Conservation (phyloP, 371 early-diverging fungal species). For the Phascolomyces articulosus region DNA sequence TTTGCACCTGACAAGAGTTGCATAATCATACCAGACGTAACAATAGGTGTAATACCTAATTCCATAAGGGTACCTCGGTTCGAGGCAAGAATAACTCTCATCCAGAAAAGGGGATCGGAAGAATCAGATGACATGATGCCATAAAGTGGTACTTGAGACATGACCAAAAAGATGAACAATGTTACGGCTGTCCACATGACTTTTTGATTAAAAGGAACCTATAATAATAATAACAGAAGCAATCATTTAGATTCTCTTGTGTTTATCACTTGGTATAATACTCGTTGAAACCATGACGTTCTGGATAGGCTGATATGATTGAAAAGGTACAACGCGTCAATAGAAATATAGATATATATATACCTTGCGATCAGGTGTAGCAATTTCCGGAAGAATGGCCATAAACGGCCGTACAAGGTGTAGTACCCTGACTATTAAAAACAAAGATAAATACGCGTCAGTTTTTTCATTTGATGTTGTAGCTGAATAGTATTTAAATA, state of each 20-base stretch:
- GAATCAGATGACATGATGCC: slow-evolving; percentile 99
- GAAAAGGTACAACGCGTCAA: slow-evolving; percentile 8
- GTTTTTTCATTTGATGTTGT: background rate
- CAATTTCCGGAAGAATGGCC: slow-evolving; percentile 97
- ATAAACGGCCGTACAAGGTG: slow-evolving; percentile 98
- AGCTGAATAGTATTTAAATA: no score
- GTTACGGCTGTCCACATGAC: slow-evolving; percentile 99
- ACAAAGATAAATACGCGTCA: background rate
- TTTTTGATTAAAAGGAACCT: slow-evolving; percentile 98
- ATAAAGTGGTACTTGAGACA: slow-evolving; percentile 99
- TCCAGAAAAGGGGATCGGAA: slow-evolving; percentile 99
- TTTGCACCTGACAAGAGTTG: slow-evolving; percentile 97
- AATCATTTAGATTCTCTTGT: background rate
- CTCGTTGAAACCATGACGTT: no score
- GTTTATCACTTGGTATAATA: background rate
- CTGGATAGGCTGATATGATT: no score
- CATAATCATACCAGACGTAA: slow-evolving; percentile 99
- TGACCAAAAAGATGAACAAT: slow-evolving; percentile 97
- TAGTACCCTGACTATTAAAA: slow-evolving; percentile 84
- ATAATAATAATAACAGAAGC: background rate
- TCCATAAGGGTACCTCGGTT: slow-evolving; percentile 99
- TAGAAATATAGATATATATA: background rate
- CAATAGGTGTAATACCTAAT: slow-evolving; percentile 99
- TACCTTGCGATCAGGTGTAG: slow-evolving; percentile 95
- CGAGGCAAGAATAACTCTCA: slow-evolving; percentile 99